Percentiles rank a stretch among this genome's conserved stretches.
These are phyloP conservation scores for Mycosphaerella arachidis DNA, from an alignment of 2,329 filamentous ascomycete species.

Conservation along the genomic window DNA sequence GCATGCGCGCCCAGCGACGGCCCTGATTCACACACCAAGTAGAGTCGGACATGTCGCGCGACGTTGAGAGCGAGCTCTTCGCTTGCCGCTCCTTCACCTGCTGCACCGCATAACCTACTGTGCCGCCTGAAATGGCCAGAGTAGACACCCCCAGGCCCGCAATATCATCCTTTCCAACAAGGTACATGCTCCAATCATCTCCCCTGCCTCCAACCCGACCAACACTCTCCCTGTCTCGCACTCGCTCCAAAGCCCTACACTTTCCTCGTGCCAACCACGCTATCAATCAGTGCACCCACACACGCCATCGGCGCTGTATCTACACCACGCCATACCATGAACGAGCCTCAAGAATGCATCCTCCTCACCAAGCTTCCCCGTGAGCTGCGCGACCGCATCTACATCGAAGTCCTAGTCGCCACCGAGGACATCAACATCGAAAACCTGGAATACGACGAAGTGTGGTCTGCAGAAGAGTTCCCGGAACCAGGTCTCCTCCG, in stretches of 20 bases:
- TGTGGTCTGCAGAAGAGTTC: slow-evolving; percentile 1
- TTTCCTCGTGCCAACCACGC: background rate
- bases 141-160: background rate
- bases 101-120: background rate
- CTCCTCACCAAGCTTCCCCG: slow-evolving; percentile 1
- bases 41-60: background rate
- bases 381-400: slow-evolving; percentile 3
- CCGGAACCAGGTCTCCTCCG: slow-evolving; percentile 1
- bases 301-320: background rate
- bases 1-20: background rate
- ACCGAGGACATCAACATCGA: slow-evolving; percentile 3
- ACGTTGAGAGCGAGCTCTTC: background rate
- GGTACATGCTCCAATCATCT: background rate
- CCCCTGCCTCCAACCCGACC: background rate
- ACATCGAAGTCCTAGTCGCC: background rate
- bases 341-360: background rate
- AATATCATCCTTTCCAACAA: background rate
- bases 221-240: background rate
- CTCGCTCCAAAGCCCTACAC: background rate
- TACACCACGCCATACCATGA: background rate
- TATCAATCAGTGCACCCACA: background rate
- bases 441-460: background rate
- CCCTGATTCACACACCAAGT: background rate
- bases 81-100: background rate
- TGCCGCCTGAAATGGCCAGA: background rate